phyloP scores from a whole-genome alignment of 73 alveolate species.

The Blepharisma japonicum region DNA sequence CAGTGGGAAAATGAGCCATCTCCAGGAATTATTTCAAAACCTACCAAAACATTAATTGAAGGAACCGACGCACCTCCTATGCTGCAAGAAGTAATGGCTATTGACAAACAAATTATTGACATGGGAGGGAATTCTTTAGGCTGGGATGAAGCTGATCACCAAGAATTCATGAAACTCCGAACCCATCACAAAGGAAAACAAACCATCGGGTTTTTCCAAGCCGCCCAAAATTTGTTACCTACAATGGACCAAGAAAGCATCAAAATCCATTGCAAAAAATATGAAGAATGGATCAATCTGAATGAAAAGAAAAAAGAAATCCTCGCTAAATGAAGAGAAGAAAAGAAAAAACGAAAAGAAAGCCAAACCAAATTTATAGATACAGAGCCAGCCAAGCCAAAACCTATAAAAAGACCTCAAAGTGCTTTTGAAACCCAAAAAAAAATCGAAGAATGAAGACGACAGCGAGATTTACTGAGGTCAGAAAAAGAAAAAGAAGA shows the following conservation, averaged over 20 bases:
- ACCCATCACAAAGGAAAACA: not conserved
- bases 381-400: not conserved
- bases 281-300: not conserved
- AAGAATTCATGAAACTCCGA: not conserved
- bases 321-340: constrained; percentile 22
- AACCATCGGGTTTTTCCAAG: not conserved
- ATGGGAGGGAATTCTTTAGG: constrained; percentile 23
- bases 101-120: constrained; percentile 11
- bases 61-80: constrained; percentile 16
- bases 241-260: not conserved
- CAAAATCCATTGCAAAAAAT: not conserved
- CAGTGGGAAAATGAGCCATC: constrained; percentile 24
- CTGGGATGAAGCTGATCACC: constrained; percentile 20
- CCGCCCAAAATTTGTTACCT: constrained; percentile 23
- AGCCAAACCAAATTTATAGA: not conserved
- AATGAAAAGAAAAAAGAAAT: constrained; percentile 29
- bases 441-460: constrained; percentile 31
- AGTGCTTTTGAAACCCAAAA: constrained; percentile 22
- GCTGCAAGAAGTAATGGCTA: not conserved
- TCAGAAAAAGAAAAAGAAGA: not conserved
- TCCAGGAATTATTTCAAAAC: not conserved
- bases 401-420: constrained; percentile 12
- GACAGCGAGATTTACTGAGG: not conserved
- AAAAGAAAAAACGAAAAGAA: not conserved
- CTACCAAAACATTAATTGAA: not conserved